Conservation (phyloP, 2,329 filamentous ascomycete genomes). For the Fusarium mundagurra region DNA sequence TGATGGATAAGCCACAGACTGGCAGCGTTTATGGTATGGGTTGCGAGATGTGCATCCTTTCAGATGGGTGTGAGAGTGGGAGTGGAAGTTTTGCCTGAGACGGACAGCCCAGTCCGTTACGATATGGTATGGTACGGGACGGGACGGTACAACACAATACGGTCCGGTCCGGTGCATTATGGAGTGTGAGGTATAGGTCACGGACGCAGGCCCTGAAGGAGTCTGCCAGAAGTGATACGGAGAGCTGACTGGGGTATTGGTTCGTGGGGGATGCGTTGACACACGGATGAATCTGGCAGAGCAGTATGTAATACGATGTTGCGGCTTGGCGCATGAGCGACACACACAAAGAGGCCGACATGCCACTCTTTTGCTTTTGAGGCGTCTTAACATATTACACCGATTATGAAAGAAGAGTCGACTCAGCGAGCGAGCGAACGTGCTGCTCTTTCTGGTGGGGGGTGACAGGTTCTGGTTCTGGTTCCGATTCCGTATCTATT, state of each 20-base stretch:
- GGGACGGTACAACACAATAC: not conserved
- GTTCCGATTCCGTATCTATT: not conserved
- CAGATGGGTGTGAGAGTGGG: constrained; percentile 2
- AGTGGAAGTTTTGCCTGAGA: not conserved
- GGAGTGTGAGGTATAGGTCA: not conserved
- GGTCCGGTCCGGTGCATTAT: not conserved
- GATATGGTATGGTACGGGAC: not conserved
- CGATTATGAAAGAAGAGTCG: not conserved
- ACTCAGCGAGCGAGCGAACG: not conserved
- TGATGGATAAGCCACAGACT: not conserved
- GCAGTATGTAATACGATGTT: constrained; percentile 23
- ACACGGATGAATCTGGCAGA: not conserved
- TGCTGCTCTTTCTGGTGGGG: not conserved
- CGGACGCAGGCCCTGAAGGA: not conserved
- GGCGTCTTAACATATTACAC: constrained; percentile 12
- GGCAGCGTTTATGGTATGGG: constrained; percentile 1
- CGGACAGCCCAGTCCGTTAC: not conserved
- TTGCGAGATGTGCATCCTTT: constrained; percentile 27
- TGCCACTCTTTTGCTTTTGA: not conserved
- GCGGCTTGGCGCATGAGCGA: constrained; percentile 35
- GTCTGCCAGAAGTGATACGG: not conserved
- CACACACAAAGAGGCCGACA: not conserved
- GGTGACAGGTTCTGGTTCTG: not conserved
- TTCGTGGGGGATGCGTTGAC: not conserved
- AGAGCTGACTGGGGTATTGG: constrained; percentile 6